phyloP scores from a whole-genome alignment of 2,329 filamentous ascomycete species.

The Scedosporium apiospermum region DNA sequence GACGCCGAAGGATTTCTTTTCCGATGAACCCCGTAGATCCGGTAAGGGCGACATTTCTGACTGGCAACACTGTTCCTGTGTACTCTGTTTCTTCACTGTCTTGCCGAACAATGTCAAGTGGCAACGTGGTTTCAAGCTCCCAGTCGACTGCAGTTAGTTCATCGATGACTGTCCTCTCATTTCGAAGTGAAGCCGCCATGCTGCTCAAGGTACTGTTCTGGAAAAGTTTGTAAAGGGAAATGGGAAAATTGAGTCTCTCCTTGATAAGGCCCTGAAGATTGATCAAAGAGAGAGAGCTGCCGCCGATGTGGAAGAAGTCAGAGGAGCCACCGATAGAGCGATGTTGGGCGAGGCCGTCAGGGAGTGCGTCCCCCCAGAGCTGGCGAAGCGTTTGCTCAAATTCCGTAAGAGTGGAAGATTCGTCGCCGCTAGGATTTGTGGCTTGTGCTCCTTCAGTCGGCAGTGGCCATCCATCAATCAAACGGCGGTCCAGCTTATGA shows the following conservation, averaged over 20 bases:
- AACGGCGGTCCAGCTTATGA: conserved; percentile 21
- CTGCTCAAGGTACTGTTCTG: conserved; percentile 23
- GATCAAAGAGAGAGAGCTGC: conserved; percentile 30
- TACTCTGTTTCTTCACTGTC: not conserved
- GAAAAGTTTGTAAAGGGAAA: conserved; percentile 28
- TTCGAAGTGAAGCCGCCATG: conserved; percentile 26
- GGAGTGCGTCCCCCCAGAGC: conserved; percentile 12
- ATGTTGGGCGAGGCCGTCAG: conserved; percentile 11
- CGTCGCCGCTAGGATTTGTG: not conserved
- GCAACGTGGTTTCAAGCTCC: not conserved
- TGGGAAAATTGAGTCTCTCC: conserved; percentile 17
- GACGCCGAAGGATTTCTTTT: conserved; percentile 22
- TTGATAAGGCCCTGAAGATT: conserved; percentile 25
- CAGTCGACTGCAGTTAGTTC: conserved; percentile 4
- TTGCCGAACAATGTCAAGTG: not conserved
- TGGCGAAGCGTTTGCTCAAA: conserved; percentile 6
- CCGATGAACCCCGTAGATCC: conserved; percentile 33
- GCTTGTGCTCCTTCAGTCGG: conserved; percentile 5
- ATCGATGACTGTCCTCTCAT: conserved; percentile 13
- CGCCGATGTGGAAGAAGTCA: conserved; percentile 33
- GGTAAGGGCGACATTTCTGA: conserved; percentile 21
- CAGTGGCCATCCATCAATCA: conserved; percentile 14
- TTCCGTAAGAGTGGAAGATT: not conserved
- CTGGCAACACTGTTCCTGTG: not conserved
- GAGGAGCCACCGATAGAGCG: conserved; percentile 13